Conservation (phyloP, 257 asterid species). For the Capsicum rhomboideum region DNA sequence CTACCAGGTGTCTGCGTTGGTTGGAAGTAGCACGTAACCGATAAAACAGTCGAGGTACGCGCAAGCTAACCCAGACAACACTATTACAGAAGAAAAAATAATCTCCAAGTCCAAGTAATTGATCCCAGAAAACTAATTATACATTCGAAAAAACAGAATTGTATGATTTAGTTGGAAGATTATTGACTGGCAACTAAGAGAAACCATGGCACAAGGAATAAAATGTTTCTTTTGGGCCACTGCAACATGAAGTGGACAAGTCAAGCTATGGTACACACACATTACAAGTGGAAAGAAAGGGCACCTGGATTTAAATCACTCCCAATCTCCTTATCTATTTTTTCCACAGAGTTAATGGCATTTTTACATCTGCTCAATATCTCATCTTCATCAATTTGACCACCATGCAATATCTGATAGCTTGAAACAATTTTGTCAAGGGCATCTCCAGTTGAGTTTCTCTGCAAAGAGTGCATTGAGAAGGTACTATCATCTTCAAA, state of each 20-base stretch:
- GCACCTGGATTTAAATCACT: slow-evolving; percentile 52
- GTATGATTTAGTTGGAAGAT: neutral
- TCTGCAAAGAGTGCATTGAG: slow-evolving; percentile 24
- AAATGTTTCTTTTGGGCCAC: neutral
- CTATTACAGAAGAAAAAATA: neutral
- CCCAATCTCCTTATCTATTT: slow-evolving; percentile 53
- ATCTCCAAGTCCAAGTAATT: neutral
- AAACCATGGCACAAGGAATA: neutral
- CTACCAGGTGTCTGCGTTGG: neutral
- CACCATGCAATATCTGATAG: slow-evolving; percentile 63
- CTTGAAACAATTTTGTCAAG: slow-evolving; percentile 69
- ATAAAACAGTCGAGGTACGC: neutral
- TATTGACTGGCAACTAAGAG: neutral
- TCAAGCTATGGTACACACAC: neutral
- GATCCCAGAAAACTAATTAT: neutral
- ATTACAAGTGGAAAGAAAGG: slow-evolving; percentile 5
- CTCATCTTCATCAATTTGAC: slow-evolving; percentile 66
- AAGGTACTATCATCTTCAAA: neutral
- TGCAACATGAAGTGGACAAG: neutral
- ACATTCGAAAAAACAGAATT: neutral
- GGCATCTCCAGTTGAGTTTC: slow-evolving; percentile 47
- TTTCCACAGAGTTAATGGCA: slow-evolving; percentile 60
- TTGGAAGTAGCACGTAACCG: neutral
- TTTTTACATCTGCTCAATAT: slow-evolving; percentile 52
- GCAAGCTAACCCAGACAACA: neutral